Percentiles rank a stretch among this genome's conserved stretches.
These are phyloP conservation scores for Pythium aristosporum DNA, from an alignment of 352 stramenopile genomes.

Conservation along the genomic window DNA sequence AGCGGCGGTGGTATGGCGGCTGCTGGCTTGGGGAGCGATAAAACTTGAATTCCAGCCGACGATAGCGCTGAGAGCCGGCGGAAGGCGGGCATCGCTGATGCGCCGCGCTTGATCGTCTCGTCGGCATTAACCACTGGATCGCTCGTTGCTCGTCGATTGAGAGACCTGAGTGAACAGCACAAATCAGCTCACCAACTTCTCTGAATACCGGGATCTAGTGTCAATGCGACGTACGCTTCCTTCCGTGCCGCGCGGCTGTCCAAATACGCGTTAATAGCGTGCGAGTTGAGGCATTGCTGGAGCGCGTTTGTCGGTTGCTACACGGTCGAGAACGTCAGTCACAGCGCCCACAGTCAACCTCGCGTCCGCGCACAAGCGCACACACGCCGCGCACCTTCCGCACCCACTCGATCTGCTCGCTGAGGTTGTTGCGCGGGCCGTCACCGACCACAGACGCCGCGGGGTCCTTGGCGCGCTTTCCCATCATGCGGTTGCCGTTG, in stretches of 20 bases:
- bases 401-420: slow-evolving; percentile 64
- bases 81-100: slow-evolving; percentile 19
- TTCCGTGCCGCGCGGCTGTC: slow-evolving; percentile 52
- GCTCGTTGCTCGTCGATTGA: neutral
- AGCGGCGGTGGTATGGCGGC: slow-evolving; percentile 10
- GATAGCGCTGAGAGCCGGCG: slow-evolving; percentile 11
- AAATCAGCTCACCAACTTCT: neutral
- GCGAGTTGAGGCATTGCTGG: slow-evolving; percentile 78
- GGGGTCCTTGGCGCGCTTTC: slow-evolving; percentile 17
- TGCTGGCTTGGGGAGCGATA: slow-evolving; percentile 8
- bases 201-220: neutral
- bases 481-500: slow-evolving; percentile 15
- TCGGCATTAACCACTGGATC: slow-evolving; percentile 8
- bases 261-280: slow-evolving; percentile 74
- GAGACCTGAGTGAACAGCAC: slow-evolving; percentile 11
- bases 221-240: slow-evolving; percentile 29
- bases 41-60: neutral
- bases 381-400: slow-evolving; percentile 35
- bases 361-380: neutral
- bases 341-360: neutral
- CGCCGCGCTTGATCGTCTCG: slow-evolving; percentile 26
- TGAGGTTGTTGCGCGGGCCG: slow-evolving; percentile 44
- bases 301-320: slow-evolving; percentile 43
- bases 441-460: slow-evolving; percentile 4
- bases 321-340: neutral